Percentiles rank a stretch among this genome's conserved stretches.
Evolutionary conservation across 768 basidiomycete genomes (phyloP).

Genomic region (Guyanaporus albipodus): DNA sequence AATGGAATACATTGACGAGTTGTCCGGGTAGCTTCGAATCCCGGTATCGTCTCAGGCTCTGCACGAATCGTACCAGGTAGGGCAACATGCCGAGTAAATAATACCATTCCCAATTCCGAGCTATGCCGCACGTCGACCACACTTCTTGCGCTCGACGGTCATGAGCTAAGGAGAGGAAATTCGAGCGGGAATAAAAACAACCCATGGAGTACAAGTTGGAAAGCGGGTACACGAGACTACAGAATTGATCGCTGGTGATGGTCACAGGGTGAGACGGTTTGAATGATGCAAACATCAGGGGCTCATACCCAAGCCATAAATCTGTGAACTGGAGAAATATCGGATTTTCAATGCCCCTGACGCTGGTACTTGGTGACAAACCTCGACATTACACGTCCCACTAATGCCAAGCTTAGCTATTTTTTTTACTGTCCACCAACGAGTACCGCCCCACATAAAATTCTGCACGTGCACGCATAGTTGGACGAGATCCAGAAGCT

Average conservation of each 20-base stretch:
- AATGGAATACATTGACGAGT: constrained; percentile 71
- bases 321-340: constrained; percentile 58
- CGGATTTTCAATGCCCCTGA: constrained; percentile 1
- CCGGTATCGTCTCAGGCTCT: constrained; percentile 81
- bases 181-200: constrained; percentile 58
- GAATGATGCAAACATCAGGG: neutral
- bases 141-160: constrained; percentile 39
- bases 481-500: neutral
- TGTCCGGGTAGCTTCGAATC: constrained; percentile 76
- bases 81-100: constrained; percentile 64
- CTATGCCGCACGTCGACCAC: constrained; percentile 40
- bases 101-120: constrained; percentile 56
- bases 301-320: constrained; percentile 81
- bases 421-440: constrained; percentile 79
- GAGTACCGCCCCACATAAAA: constrained; percentile 27
- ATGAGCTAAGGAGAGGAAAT: constrained; percentile 7
- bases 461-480: constrained; percentile 46
- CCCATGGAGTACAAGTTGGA: constrained; percentile 69
- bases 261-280: constrained; percentile 6
- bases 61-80: constrained; percentile 71
- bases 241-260: constrained; percentile 73
- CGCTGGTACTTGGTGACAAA: constrained; percentile 24
- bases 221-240: constrained; percentile 72
- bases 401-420: constrained; percentile 61
- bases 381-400: constrained; percentile 74